Evolutionary conservation across 2,329 filamentous ascomycete species (phyloP).

Genomic region (Alternaria metachromatica): DNA sequence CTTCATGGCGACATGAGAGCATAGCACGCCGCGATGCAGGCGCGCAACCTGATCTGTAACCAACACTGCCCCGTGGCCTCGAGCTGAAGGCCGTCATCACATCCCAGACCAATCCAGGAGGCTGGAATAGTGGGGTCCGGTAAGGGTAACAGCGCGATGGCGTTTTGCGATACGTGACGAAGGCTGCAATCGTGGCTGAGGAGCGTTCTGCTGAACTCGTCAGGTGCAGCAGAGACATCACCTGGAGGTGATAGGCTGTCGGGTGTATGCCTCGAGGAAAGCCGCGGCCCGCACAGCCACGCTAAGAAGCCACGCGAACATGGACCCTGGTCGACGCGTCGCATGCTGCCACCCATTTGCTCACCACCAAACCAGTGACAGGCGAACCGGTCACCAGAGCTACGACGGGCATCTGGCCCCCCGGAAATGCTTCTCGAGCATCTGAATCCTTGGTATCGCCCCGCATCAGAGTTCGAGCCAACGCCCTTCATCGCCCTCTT

Average conservation of each 20-base stretch:
- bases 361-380: conserved; percentile 7
- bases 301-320: conserved; percentile 7
- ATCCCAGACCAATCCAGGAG: conserved; percentile 22
- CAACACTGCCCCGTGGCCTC: conserved; percentile 37
- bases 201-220: conserved; percentile 1
- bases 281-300: conserved; percentile 16
- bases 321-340: conserved; percentile 4
- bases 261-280: conserved; percentile 8
- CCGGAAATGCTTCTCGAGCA: conserved; percentile 37
- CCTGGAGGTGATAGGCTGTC: background rate
- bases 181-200: conserved; percentile 5
- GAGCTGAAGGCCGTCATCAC: conserved; percentile 24
- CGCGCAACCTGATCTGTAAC: conserved; percentile 18
- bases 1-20: conserved; percentile 19
- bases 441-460: conserved; percentile 34
- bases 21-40: conserved; percentile 13
- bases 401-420: conserved; percentile 1
- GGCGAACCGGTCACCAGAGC: background rate
- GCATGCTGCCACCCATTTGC: conserved; percentile 6
- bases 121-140: conserved; percentile 13
- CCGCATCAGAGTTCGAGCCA: conserved; percentile 51
- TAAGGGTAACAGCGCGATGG: conserved; percentile 8
- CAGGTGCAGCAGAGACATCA: background rate
- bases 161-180: background rate
- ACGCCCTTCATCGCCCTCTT: conserved; percentile 66